phyloP scores from a whole-genome alignment of 1,139 yeast genomes.

The Debaryomyces sp. region DNA sequence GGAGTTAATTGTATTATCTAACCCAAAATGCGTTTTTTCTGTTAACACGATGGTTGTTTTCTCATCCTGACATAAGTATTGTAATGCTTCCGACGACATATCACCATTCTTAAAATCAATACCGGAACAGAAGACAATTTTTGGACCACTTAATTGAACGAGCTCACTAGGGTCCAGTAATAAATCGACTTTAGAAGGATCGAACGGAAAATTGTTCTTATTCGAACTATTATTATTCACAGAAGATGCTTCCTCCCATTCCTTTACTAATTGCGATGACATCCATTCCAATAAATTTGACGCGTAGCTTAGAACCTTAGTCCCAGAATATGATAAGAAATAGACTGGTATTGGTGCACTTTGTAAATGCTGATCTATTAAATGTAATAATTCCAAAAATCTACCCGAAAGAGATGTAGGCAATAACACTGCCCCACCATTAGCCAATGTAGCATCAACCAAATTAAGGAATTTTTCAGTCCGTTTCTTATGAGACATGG shows the following conservation, averaged over 20 bases:
- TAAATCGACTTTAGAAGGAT: slow-evolving; percentile 63
- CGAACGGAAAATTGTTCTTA: slow-evolving; percentile 72
- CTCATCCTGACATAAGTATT: slow-evolving; percentile 62
- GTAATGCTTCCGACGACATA: slow-evolving; percentile 57
- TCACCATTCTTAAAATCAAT: slow-evolving; percentile 69
- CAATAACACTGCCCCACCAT: slow-evolving; percentile 73
- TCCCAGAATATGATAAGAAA: slow-evolving; percentile 76
- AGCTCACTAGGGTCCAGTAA: slow-evolving; percentile 61
- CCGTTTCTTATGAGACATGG: slow-evolving; percentile 65
- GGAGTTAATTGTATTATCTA: slow-evolving; percentile 30
- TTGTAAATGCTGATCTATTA: slow-evolving; percentile 63
- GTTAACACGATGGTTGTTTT: slow-evolving; percentile 75
- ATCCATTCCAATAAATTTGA: slow-evolving; percentile 95
- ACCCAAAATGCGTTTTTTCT: slow-evolving; percentile 50
- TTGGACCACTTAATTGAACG: slow-evolving; percentile 63
- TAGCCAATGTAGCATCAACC: slow-evolving; percentile 67
- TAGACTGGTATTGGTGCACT: slow-evolving; percentile 70
- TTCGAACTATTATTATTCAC: slow-evolving; percentile 27
- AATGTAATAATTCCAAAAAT: slow-evolving; percentile 74
- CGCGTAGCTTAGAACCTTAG: slow-evolving; percentile 79
- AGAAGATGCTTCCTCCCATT: slow-evolving; percentile 63
- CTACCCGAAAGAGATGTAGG: slow-evolving; percentile 89
- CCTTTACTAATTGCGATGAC: slow-evolving; percentile 76
- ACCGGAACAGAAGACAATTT: slow-evolving; percentile 81
- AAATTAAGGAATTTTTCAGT: slow-evolving; percentile 64